These are phyloP conservation scores for Aureobasidium leucospermi DNA, from an alignment of 2,329 filamentous ascomycete species.

Conservation along the genomic window DNA sequence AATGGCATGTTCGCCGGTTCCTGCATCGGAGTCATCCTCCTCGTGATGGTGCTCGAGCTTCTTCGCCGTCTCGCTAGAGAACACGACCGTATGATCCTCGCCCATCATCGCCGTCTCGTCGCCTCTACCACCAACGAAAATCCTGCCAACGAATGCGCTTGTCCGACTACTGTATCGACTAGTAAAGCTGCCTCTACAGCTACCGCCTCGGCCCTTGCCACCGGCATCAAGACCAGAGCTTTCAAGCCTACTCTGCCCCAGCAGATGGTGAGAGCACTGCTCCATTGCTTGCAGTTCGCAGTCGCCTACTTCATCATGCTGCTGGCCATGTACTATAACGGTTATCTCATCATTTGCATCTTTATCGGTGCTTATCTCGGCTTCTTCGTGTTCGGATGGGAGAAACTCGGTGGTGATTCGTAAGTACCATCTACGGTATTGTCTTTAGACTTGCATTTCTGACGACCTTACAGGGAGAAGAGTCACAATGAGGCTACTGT, in stretches of 20 bases:
- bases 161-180: not conserved
- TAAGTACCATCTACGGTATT: not conserved
- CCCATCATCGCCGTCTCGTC: not conserved
- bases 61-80: conserved; percentile 33
- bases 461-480: not conserved
- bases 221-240: not conserved
- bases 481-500: not conserved
- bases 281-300: too few relatives aligned
- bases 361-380: conserved; percentile 69
- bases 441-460: not conserved
- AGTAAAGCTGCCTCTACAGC: not conserved
- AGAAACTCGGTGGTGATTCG: conserved; percentile 23
- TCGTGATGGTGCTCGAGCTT: too few relatives aligned
- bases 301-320: too few relatives aligned
- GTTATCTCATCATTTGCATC: conserved; percentile 44
- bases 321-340: too few relatives aligned
- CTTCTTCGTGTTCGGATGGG: conserved; percentile 67
- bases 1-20: too few relatives aligned
- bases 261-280: too few relatives aligned
- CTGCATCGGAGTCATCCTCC: too few relatives aligned
- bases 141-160: not conserved
- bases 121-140: not conserved
- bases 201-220: not conserved
- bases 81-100: conserved; percentile 57
- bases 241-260: conserved; percentile 43